Base-by-base conservation (phyloP, 2,329 filamentous ascomycete genomes). In the Chaetomium olivaceum region DNA sequence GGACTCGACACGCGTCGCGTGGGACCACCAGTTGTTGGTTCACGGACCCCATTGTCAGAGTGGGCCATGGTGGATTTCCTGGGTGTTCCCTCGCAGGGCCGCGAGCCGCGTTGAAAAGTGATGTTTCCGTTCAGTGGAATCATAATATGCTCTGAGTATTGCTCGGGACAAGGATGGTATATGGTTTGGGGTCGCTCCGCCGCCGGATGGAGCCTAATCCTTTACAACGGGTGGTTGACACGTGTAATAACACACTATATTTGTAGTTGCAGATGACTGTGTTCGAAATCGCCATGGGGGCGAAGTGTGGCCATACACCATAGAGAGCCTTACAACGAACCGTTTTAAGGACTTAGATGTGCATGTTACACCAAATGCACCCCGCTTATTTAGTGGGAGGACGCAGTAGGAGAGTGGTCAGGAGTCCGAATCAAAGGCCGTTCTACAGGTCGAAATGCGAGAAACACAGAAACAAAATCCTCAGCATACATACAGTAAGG, bases 371-470 rank as follows among this genome's bases (percentile, higher is more conserved):
- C 39, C 3, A 43, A 19, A 43, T 7, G 39, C 39, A 19, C 39
- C 16, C 16, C 16, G 16, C 39, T 43, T 7, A 19, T 19, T 43
- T n/a, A 16, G 16, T 43, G 39, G 16, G 39, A 43, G 11, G 33
- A 43, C 39, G 39, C 16, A 19, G 39, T 29, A 29, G 27, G 27
- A 29, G 27, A 29, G 27, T 43, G 39, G 39, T 6, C 16, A n/a
- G 14, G 19, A 58, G 36, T 43, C 56, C 56, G 36, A 58, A 14
- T 6, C 55, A 12, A 36, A 14, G 56, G 33, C 14, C 56, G 21
- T 58, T 43, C 25, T 29, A 61, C 33, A 61, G 58, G 59, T 16
- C 59, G 33, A 52, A 31, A 25, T 52, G 23, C 58, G 58, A 61
- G 58, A 60, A 60, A 59, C 57, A 50, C 39, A 36, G 23, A 21